These are phyloP conservation scores for Coemansia sp. DNA, from an alignment of 192 early-diverging fungal species.

Conservation along the genomic window DNA sequence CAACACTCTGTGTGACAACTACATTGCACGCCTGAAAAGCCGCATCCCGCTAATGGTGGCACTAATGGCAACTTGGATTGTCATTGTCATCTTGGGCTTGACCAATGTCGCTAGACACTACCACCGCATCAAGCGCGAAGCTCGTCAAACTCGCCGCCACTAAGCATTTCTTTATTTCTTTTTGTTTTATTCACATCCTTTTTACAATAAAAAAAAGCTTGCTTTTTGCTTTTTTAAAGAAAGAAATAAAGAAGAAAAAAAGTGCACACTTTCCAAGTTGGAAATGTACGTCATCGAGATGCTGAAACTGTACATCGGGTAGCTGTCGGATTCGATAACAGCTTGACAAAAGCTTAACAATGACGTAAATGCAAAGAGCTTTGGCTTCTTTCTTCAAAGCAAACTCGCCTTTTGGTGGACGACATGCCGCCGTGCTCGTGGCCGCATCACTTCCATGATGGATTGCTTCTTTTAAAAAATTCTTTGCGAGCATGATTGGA, in stretches of 20 bases:
- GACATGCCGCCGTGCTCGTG: not conserved
- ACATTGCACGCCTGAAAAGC: constrained; percentile 26
- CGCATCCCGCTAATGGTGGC: constrained; percentile 42
- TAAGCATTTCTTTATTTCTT: constrained; percentile 3
- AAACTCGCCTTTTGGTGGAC: not conserved
- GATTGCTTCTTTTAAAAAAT: not conserved
- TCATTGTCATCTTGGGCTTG: constrained; percentile 39
- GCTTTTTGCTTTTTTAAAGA: not conserved
- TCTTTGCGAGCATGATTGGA: not conserved
- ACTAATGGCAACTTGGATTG: constrained; percentile 44
- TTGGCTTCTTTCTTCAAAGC: not conserved
- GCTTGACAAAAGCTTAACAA: not conserved
- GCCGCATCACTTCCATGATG: not conserved
- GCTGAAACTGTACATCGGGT: not conserved
- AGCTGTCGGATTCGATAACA: not conserved
- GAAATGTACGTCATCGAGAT: not conserved
- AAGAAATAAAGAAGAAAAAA: not conserved
- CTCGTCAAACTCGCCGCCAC: not conserved
- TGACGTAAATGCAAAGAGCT: not conserved
- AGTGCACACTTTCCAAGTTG: not conserved
- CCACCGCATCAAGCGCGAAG: constrained; percentile 17
- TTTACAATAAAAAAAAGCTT: not conserved
- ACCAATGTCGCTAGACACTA: constrained; percentile 27
- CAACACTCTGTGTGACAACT: constrained; percentile 43
- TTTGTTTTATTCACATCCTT: constrained; percentile 12